phyloP scores from a whole-genome alignment of 306 rosid species.

The Datisca glomerata region DNA sequence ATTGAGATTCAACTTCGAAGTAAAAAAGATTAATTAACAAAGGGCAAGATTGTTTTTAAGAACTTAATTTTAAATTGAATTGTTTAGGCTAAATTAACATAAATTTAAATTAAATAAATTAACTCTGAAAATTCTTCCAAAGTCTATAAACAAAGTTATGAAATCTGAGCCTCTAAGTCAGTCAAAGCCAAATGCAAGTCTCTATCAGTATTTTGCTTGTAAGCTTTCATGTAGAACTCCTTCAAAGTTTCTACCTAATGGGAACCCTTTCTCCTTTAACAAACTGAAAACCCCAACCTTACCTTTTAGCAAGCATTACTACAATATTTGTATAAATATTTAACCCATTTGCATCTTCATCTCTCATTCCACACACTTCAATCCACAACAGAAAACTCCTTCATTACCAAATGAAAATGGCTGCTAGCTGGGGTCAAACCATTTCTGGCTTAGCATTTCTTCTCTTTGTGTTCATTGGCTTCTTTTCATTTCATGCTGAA shows the following conservation, averaged over 20 bases:
- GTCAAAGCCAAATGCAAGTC: constrained; percentile 41
- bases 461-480: constrained; percentile 28
- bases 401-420: constrained; percentile 29
- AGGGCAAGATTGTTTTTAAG: too few species aligned
- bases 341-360: constrained; percentile 2
- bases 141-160: too few species aligned
- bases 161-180: constrained; percentile 60
- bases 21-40: too few species aligned
- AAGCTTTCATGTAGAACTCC: constrained; percentile 41
- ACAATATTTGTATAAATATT: constrained; percentile 8
- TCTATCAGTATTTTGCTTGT: constrained; percentile 47
- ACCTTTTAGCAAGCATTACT: constrained; percentile 1
- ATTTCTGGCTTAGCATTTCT: constrained; percentile 15
- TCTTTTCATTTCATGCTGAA: constrained; percentile 39
- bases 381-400: too few species aligned
- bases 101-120: too few species aligned
- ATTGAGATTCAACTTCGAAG: too few species aligned
- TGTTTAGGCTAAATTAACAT: too few species aligned
- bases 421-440: constrained; percentile 8
- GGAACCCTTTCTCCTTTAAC: constrained; percentile 8
- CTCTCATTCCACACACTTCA: too few species aligned
- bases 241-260: constrained; percentile 28
- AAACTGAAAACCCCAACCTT: constrained; percentile 2
- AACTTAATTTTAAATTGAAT: too few species aligned
- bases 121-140: too few species aligned